Evolutionary conservation across 192 early-diverging fungal genomes (phyloP).

Genomic region (Diversispora epigaea): DNA sequence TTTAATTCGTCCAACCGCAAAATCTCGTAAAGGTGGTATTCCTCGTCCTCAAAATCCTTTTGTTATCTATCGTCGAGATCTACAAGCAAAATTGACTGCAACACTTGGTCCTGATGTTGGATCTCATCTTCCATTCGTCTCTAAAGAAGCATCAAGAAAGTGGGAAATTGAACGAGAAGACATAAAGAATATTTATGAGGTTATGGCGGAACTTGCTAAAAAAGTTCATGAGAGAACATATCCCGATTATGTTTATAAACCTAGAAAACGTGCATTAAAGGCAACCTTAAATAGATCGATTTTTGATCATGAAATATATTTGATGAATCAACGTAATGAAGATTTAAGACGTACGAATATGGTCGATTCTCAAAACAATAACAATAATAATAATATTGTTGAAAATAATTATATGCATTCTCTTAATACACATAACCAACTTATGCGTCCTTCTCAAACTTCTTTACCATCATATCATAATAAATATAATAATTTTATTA

Average conservation of each 20-base stretch:
- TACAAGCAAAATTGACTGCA: not conserved
- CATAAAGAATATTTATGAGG: not conserved
- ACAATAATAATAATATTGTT: no score
- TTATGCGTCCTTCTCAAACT: no score
- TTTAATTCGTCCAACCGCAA: constrained; percentile 6
- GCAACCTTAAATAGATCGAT: not conserved
- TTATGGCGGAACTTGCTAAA: constrained; percentile 11
- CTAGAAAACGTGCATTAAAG: constrained; percentile 6
- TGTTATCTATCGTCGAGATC: constrained; percentile 8
- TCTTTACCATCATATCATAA: no score
- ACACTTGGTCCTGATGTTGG: not conserved
- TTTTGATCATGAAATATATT: not conserved
- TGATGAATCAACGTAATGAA: no score
- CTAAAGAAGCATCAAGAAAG: not conserved
- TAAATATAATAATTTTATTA: no score
- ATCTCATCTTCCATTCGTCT: constrained; percentile 10
- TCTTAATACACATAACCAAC: no score
- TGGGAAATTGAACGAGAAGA: not conserved
- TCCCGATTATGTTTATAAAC: constrained; percentile 30
- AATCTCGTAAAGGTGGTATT: constrained; percentile 2
- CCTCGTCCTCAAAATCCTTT: constrained; percentile 28
- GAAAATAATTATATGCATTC: no score
- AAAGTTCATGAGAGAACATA: constrained; percentile 19
- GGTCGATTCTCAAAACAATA: no score
- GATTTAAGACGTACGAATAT: no score